phyloP scores from a whole-genome alignment of 495 filamentous ascomycete species.

The Podospora didyma region DNA sequence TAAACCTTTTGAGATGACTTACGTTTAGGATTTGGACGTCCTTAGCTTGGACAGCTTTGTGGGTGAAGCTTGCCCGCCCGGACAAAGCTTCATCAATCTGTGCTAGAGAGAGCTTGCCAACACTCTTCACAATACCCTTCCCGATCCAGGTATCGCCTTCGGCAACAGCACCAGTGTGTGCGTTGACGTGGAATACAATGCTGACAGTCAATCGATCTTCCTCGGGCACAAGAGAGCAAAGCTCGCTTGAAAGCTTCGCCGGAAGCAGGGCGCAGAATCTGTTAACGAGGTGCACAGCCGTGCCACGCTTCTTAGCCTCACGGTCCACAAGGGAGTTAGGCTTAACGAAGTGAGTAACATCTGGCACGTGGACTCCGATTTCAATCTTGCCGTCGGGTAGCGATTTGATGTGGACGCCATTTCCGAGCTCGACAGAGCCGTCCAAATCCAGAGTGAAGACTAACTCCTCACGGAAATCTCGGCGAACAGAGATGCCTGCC shows the following conservation, averaged over 20 bases:
- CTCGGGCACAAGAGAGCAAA: slow-evolving; percentile 81
- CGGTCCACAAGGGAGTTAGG: slow-evolving; percentile 92
- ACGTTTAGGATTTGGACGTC: slow-evolving; percentile 75
- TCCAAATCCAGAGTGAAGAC: slow-evolving; percentile 90
- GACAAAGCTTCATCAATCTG: slow-evolving; percentile 78
- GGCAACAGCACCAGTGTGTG: slow-evolving; percentile 67
- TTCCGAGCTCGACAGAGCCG: slow-evolving; percentile 77
- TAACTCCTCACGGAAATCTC: slow-evolving; percentile 85
- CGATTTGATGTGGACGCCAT: slow-evolving; percentile 86
- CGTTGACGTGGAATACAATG: slow-evolving; percentile 84
- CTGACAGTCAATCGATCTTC: slow-evolving; percentile 88
- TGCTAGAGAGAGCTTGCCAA: slow-evolving; percentile 75
- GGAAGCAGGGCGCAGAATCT: slow-evolving; percentile 89
- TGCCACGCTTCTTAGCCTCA: slow-evolving; percentile 96
- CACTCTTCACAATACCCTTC: slow-evolving; percentile 88
- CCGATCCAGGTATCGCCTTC: slow-evolving; percentile 90
- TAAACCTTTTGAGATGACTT: slow-evolving; percentile 30
- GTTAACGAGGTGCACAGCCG: slow-evolving; percentile 90
- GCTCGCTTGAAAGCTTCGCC: slow-evolving; percentile 72
- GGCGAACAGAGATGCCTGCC: slow-evolving; percentile 66
- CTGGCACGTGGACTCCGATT: slow-evolving; percentile 91
- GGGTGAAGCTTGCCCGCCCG: slow-evolving; percentile 53
- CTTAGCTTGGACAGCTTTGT: slow-evolving; percentile 58
- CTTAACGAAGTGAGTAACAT: slow-evolving; percentile 97
- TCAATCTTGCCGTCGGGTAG: slow-evolving; percentile 81